Evolutionary conservation across 805 yeast genomes (phyloP), one percentile per base, ranked within the genome.

Genomic region (Yamadazyma ubonensis): DNA sequence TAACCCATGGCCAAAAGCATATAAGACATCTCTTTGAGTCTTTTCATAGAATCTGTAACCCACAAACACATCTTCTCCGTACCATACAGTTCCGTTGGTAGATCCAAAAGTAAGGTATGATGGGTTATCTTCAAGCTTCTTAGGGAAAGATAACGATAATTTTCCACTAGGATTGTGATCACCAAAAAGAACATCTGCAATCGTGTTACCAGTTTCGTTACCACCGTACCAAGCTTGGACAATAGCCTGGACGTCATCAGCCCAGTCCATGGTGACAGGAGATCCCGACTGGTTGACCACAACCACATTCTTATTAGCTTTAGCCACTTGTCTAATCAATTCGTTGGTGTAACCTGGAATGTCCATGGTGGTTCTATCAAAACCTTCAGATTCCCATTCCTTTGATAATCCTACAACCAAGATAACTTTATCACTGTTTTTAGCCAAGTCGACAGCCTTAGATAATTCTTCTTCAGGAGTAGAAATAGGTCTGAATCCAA

Each of bases 31-130:
- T 29, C 57, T 60, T 45, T 71, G 67, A 26, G 63, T 53, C 56
- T 73, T 74, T 51, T 81, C 85, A 57, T 76, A 81, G 61, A 61
- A 77, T 43, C 78, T 64, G 63, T 81, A 79, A 15, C 86, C 86
- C 38, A 80, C 76, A 54, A 67, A 80, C 33, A 81, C 74, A 52
- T 79, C 84, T 55, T 81, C 87, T 43, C 86, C 84, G 49, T 61
- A 61, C 42, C 60, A 54, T 11, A 61, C 65, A 31, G 55, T 48
- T 19, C 66, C 67, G 29, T 55, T 55, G 35, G 52, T 55, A 27
- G 63, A 55, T 5, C 53, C 57, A 30, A 50, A 61, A 43, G 59
- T 58, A 44, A 61, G 51, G 44, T 41, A 61, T 5, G 65, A 37
- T 10, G 67, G 65, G 38, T 59, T 61, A 41, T 61, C 61, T 35